Evolutionary conservation across 2,329 filamentous ascomycete species (phyloP).

Genomic region (Zasmidium angulare): DNA sequence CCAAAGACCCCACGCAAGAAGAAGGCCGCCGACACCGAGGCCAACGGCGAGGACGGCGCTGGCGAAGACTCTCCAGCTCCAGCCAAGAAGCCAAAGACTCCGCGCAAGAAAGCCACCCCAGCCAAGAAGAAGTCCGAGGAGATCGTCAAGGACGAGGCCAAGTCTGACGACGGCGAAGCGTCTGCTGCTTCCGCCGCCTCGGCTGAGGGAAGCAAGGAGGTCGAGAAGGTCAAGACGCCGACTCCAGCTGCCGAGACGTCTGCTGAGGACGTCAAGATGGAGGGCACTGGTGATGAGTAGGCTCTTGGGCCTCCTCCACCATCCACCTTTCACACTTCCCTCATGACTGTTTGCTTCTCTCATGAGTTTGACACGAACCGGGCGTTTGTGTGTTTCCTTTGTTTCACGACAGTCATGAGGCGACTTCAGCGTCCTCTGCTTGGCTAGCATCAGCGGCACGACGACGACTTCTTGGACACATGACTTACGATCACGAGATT

Average conservation of each 20-base stretch:
- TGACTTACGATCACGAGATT: not conserved
- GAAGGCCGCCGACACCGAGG: constrained; percentile 14
- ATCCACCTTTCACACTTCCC: too few relatives aligned
- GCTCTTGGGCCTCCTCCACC: not conserved
- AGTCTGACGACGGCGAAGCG: constrained; percentile 7
- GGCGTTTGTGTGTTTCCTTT: not conserved
- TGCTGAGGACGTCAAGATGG: constrained; percentile 7
- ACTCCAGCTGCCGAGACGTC: not conserved
- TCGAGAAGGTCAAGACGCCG: constrained; percentile 3
- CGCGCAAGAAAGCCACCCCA: not conserved
- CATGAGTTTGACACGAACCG: not conserved
- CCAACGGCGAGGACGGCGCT: constrained; percentile 21
- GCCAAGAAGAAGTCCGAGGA: not conserved
- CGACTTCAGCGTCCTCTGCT: not conserved
- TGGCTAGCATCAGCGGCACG: not conserved
- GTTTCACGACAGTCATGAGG: too few relatives aligned
- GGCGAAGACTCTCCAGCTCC: constrained; percentile 19
- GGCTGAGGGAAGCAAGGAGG: constrained; percentile 5
- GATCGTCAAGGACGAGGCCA: constrained; percentile 3
- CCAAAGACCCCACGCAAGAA: constrained; percentile 29
- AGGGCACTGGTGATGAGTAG: not conserved
- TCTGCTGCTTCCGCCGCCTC: constrained; percentile 2
- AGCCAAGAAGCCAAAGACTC: constrained; percentile 17
- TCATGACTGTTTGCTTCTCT: not conserved
- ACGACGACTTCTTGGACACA: not conserved